Conservation (phyloP, 1,284 basidiomycete genomes). For the Heliocybe sulcata region DNA sequence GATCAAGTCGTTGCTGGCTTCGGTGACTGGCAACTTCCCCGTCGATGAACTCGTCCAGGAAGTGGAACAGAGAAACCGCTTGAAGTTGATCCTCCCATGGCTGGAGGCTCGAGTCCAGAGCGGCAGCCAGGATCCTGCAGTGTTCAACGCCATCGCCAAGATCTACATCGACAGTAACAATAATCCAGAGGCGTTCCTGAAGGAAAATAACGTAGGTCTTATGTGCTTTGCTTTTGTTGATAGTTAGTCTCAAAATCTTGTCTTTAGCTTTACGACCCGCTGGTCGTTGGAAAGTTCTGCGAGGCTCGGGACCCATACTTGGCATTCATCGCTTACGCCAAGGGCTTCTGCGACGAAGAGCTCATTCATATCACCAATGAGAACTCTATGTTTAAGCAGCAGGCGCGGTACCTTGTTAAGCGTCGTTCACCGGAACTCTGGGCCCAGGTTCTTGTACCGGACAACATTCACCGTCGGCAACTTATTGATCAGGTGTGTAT, state of each 20-base stretch:
- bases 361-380: conserved; percentile 97
- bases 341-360: conserved; percentile 99
- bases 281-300: conserved; percentile 98
- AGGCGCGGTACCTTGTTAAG: conserved; percentile 97
- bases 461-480: conserved; percentile 90
- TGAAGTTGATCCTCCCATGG: conserved; percentile 98
- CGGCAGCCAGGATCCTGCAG: conserved; percentile 87
- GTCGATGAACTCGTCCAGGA: conserved; percentile 97
- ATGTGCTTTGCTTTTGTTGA: neutral
- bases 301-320: conserved; percentile 98
- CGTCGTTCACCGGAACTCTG: conserved; percentile 94
- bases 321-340: conserved; percentile 99
- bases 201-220: conserved; percentile 88
- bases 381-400: conserved; percentile 99
- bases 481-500: conserved; percentile 85
- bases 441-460: conserved; percentile 88
- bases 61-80: conserved; percentile 92
- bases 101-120: conserved; percentile 89
- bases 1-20: conserved; percentile 90
- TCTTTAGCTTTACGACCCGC: conserved; percentile 84
- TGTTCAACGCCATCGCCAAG: conserved; percentile 98
- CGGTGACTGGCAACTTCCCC: conserved; percentile 95
- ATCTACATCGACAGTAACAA: conserved; percentile 99
- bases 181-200: conserved; percentile 96
- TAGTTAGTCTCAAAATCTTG: conserved; percentile 4